Base-by-base conservation (phyloP, 305 asterid species). In the Andrographis paniculata region DNA sequence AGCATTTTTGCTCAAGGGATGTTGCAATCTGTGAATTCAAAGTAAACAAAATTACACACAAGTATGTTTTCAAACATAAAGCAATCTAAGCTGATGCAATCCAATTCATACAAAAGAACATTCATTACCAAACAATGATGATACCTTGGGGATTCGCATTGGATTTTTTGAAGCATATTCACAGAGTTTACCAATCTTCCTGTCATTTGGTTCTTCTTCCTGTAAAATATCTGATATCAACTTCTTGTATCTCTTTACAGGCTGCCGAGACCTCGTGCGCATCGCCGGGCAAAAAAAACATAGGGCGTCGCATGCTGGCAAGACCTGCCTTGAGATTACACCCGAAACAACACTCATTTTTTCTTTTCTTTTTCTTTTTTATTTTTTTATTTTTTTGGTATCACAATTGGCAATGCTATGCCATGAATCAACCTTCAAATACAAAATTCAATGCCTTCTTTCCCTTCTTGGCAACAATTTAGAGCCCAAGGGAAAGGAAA, bases 161-260 rank as follows among this genome's bases (percentile, higher is more conserved):
- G 98, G 98, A 66, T 86, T 89, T 73, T 79, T 89, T 1, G 76
- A 67, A 24, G 98, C 95, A 68, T 89, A 89, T 53, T 89, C 96
- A 52, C 98, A 89, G 33, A 89, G 82, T 73, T 89, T 89, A 20
- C 92, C 95, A 38, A 89, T 86, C 79, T 77, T 89, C 62, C 96
- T 65, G 52, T 89, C 94, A 69, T 86, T 89, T 39, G 93, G 91
- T 74, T 75, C 88, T 73, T 80, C 95, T n/a, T 82, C 98, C 96
- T 89, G 62, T 28, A 55, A 57, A 62, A 87, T 83, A 48, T 91
- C 95, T 14, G 96, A 55, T 20, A 91, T 79, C 93, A 91, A 72
- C 73, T 91, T 91, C 87, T 91, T 91, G 87, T 91, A 91, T 70
- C 99, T 80, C 88, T 87, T 91, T 48, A 91, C 99, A 11, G 99